Percentiles rank a stretch among this genome's conserved stretches.
phyloP scores from a whole-genome alignment of 2,329 filamentous ascomycete genomes.

The Ambrosiella cleistominuta region DNA sequence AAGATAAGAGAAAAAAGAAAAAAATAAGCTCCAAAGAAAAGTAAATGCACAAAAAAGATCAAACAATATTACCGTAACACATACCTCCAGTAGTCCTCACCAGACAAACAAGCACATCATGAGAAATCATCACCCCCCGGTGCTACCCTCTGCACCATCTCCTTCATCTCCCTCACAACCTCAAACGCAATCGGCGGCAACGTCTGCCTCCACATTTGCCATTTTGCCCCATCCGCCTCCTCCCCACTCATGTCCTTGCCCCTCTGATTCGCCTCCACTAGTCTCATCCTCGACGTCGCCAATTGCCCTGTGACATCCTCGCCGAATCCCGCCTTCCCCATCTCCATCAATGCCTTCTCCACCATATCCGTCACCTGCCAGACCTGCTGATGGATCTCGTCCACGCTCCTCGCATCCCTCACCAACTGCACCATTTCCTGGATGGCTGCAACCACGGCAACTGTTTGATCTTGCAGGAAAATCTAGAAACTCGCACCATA shows the following conservation, averaged over 20 bases:
- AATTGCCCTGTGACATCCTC: slow-evolving; percentile 38
- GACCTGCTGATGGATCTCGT: slow-evolving; percentile 15
- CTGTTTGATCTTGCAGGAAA: slow-evolving; percentile 70
- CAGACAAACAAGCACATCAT: no score
- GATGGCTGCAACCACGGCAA: slow-evolving; percentile 60
- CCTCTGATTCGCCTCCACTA: slow-evolving; percentile 35
- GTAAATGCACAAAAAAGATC: no score
- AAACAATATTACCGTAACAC: no score
- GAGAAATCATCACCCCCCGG: no score
- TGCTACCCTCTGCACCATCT: slow-evolving; percentile 34
- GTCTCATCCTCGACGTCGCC: slow-evolving; percentile 43
- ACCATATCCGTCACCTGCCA: slow-evolving; percentile 23
- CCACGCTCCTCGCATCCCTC: slow-evolving; percentile 44
- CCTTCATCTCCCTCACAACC: slow-evolving; percentile 67
- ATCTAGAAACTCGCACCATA: slow-evolving; percentile 28
- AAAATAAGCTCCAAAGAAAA: no score
- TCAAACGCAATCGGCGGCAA: slow-evolving; percentile 76
- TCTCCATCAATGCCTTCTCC: slow-evolving; percentile 49
- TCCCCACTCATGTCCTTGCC: slow-evolving; percentile 39
- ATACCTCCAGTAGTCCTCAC: no score
- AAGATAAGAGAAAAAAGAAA: no score
- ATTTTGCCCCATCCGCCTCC: slow-evolving; percentile 35
- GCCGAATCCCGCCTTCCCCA: slow-evolving; percentile 36
- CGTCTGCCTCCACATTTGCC: slow-evolving; percentile 48
- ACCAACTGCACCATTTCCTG: slow-evolving; percentile 63